These are phyloP conservation scores for Seminavis robusta DNA, from an alignment of 108 stramenopile genomes.

Conservation along the genomic window DNA sequence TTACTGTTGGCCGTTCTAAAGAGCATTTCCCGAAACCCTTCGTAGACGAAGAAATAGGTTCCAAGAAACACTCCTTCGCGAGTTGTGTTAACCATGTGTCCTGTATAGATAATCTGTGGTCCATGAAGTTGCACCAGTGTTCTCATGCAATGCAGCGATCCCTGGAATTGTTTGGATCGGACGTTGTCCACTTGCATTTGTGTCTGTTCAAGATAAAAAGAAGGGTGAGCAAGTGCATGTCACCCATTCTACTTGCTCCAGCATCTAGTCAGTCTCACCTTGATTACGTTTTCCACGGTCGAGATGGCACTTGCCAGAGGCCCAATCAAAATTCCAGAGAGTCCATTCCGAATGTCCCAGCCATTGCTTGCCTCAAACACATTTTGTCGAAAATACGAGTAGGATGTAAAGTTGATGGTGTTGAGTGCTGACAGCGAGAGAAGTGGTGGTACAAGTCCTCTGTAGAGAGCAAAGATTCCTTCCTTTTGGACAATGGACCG, in stretches of 20 bases:
- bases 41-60: slow-evolving; percentile 87
- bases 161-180: slow-evolving; percentile 43
- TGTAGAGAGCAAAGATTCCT: slow-evolving; percentile 72
- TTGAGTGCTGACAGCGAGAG: slow-evolving; percentile 82
- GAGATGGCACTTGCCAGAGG: slow-evolving; percentile 74
- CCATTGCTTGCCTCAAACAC: slow-evolving; percentile 56
- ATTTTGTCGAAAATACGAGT: slow-evolving; percentile 64
- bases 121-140: slow-evolving; percentile 60
- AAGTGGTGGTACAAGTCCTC: slow-evolving; percentile 82
- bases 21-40: slow-evolving; percentile 60
- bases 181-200: slow-evolving; percentile 58
- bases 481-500: slow-evolving; percentile 62
- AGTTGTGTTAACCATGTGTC: slow-evolving; percentile 80
- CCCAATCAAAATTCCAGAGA: slow-evolving; percentile 72
- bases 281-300: slow-evolving; percentile 84
- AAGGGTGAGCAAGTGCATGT: neutral
- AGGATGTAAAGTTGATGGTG: slow-evolving; percentile 81
- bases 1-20: neutral
- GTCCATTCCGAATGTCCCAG: slow-evolving; percentile 70
- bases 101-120: slow-evolving; percentile 63
- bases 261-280: slow-evolving; percentile 63
- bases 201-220: slow-evolving; percentile 28
- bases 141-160: slow-evolving; percentile 61
- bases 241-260: slow-evolving; percentile 23
- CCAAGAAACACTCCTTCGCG: slow-evolving; percentile 82